Base-by-base conservation (phyloP, 495 filamentous ascomycete genomes). In the Chaetomium fimeti region DNA sequence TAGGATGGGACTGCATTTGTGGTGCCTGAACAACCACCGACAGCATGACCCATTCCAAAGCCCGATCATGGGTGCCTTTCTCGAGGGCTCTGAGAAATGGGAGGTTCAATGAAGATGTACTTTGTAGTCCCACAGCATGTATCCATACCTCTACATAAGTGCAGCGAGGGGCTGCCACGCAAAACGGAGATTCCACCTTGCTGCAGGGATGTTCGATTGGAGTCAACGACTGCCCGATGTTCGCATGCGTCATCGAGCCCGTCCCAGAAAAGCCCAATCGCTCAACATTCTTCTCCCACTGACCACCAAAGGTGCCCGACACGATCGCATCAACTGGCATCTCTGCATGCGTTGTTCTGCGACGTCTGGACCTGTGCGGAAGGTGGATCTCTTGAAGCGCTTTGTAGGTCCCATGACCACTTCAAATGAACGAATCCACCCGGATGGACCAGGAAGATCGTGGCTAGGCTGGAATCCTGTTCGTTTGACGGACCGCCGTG, bases 351-450 rank as follows among this genome's bases (percentile, higher is more conserved):
- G 61, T 48, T 25, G 40, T 47, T 62, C 49, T 3, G 36, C 49
- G 2, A 27, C 15, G 11, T 49, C 59, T 51, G 32, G 55, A 56
- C 52, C 43, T 68, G 67, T 59, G 58, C 62, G 51, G 55, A 67
- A 49, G 62, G 58, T 72, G 67, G 69, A 69, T 65, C 67, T 57
- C 57, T 36, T 51, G 42, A 56, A 38, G 49, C 49, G 61, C 63
- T 68, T 61, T 58, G 63, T 47, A 72, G 70, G 72, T 74, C 72
- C 48, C 67, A 69, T 68, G 72, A 74, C 69, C 68, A 51, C 40
- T 60, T 61, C 54, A 52, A 29, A 60, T 63, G 53, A 69, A 69
- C 72, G 72, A 72, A 66, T 57, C 60, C 55, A 54, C 57, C 49
- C 6, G 59, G 36, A 38, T 67, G 36, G 58, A 70, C 59, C 66